These are phyloP conservation scores for Copromyces sp. DNA, from an alignment of 495 filamentous ascomycete genomes.

Conservation along the genomic window DNA sequence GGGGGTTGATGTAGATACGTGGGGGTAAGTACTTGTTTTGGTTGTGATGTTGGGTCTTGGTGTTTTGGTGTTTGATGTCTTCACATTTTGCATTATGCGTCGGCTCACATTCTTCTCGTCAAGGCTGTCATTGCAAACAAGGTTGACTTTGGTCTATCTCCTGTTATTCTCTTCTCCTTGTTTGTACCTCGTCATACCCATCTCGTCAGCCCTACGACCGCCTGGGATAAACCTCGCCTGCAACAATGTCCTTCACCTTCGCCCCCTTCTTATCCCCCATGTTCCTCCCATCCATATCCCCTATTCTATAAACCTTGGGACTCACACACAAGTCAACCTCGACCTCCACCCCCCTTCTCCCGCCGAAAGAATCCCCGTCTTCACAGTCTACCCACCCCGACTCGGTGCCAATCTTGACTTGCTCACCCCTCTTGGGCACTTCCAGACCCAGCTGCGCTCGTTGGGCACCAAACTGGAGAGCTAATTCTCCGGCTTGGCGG, in stretches of 20 bases:
- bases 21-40: neutral
- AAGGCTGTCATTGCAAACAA: neutral
- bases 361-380: slow-evolving; percentile 7
- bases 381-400: slow-evolving; percentile 13
- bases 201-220: neutral
- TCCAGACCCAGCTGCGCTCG: slow-evolving; percentile 9
- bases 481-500: slow-evolving; percentile 13
- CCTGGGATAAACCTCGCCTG: slow-evolving; percentile 17
- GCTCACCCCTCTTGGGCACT: slow-evolving; percentile 4
- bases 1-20: slow-evolving; percentile 36
- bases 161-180: neutral
- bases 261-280: slow-evolving; percentile 1
- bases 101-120: neutral
- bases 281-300: slow-evolving; percentile 13
- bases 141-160: neutral
- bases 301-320: slow-evolving; percentile 15
- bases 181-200: neutral
- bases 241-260: slow-evolving; percentile 7
- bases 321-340: slow-evolving; percentile 15
- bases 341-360: neutral
- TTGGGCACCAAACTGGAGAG: slow-evolving; percentile 18
- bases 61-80: neutral
- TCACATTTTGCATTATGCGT: neutral
- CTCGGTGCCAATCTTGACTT: slow-evolving; percentile 13
- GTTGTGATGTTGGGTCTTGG: neutral